A percentile compares a stretch with the other conserved stretches of the same genome.
Evolutionary conservation across 306 rosid species (phyloP).

Genomic region (Prunus padus): DNA sequence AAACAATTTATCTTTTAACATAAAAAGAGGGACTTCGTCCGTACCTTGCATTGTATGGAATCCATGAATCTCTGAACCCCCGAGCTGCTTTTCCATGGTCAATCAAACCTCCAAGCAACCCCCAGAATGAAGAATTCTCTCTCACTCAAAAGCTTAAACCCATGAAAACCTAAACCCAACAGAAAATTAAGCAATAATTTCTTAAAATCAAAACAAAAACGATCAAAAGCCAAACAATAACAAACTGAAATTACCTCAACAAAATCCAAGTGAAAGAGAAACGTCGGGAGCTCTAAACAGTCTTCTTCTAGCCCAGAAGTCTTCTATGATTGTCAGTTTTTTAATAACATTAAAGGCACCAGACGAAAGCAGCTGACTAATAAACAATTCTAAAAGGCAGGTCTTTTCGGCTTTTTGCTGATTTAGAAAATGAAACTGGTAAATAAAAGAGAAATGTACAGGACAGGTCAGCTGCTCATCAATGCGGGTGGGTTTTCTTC

Average conservation of each 20-base stretch:
- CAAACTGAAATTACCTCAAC: neutral
- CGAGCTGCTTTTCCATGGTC: conserved; percentile 43
- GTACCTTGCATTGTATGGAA: conserved; percentile 84
- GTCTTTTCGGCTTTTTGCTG: neutral
- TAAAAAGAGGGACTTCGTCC: neutral
- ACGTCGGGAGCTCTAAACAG: neutral
- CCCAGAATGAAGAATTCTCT: conserved; percentile 9
- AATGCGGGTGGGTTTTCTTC: neutral
- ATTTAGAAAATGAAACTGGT: neutral
- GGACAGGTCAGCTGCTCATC: neutral
- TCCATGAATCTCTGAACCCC: conserved; percentile 87
- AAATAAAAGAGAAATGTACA: neutral
- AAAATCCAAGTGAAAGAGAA: neutral
- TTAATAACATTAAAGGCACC: neutral
- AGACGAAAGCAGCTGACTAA: neutral
- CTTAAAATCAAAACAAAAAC: neutral
- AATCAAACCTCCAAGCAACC: conserved; percentile 35
- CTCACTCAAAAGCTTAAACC: conserved; percentile 23
- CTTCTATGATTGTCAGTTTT: neutral
- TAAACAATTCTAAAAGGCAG: neutral
- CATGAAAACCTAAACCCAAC: conserved; percentile 6
- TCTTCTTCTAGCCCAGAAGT: neutral
- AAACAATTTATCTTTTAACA: neutral
- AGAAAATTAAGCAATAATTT: neutral
- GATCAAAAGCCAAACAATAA: neutral